Conservation (phyloP, 768 basidiomycete genomes). For the Suillus brevipes region DNA sequence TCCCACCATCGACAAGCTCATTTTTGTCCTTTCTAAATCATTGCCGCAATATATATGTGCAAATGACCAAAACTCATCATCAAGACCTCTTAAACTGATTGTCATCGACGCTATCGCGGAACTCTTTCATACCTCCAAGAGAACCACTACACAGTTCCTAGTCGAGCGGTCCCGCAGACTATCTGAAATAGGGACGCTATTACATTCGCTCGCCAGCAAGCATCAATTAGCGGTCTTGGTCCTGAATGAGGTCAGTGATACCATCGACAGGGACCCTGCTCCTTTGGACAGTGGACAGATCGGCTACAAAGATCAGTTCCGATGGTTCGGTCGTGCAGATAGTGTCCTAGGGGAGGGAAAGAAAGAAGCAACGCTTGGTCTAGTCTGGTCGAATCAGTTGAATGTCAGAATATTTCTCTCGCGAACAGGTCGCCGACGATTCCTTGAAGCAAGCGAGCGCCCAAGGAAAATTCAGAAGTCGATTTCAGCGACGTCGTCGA, state of each 20-base stretch:
- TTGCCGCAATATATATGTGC: conserved; percentile 53
- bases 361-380: conserved; percentile 84
- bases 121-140: conserved; percentile 68
- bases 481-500: conserved; percentile 15
- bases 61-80: conserved; percentile 27
- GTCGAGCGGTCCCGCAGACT: conserved; percentile 74
- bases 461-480: conserved; percentile 23
- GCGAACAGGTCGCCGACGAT: conserved; percentile 68
- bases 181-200: conserved; percentile 59
- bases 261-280: conserved; percentile 45
- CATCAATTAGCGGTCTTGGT: conserved; percentile 75
- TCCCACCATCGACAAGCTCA: conserved; percentile 53
- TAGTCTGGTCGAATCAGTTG: conserved; percentile 93
- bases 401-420: conserved; percentile 83
- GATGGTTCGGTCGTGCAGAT: conserved; percentile 72
- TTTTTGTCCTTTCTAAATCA: conserved; percentile 52
- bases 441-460: conserved; percentile 42
- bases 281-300: conserved; percentile 37
- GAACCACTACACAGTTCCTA: conserved; percentile 60
- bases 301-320: conserved; percentile 69
- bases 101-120: conserved; percentile 89
- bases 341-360: conserved; percentile 54
- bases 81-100: conserved; percentile 71
- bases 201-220: conserved; percentile 69
- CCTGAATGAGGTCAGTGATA: conserved; percentile 87